Evolutionary conservation across 1,139 yeast genomes (phyloP).

Genomic region (Protomyces lactucae-debilis): DNA sequence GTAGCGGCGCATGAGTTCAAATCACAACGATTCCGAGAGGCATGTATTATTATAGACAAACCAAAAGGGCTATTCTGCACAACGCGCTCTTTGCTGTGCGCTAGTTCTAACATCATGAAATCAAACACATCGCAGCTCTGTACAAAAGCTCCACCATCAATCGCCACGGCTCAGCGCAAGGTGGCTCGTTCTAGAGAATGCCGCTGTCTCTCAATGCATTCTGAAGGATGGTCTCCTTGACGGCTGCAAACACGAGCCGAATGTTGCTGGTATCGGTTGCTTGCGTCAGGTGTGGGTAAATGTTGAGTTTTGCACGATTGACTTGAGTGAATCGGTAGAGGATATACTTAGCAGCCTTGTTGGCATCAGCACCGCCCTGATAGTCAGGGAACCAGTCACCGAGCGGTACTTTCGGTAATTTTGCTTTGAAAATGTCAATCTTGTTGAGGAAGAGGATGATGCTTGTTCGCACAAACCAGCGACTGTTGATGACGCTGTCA

Average conservation of each 20-base stretch:
- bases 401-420: constrained; percentile 60
- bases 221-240: constrained; percentile 83
- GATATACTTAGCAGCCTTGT: constrained; percentile 62
- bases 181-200: constrained; percentile 37
- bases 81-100: too few species aligned
- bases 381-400: constrained; percentile 67
- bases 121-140: too few species aligned
- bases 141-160: too few species aligned
- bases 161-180: too few species aligned
- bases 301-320: constrained; percentile 54
- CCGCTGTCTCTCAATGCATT: constrained; percentile 81
- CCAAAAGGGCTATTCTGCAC: too few species aligned
- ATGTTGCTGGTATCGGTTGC: constrained; percentile 75
- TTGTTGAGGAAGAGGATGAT: constrained; percentile 85
- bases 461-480: constrained; percentile 81
- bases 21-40: too few species aligned
- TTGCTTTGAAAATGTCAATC: constrained; percentile 71
- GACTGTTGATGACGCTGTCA: constrained; percentile 76
- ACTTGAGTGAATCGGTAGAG: constrained; percentile 55
- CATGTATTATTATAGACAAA: too few species aligned
- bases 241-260: constrained; percentile 57
- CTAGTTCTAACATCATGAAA: too few species aligned
- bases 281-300: constrained; percentile 87
- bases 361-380: constrained; percentile 46
- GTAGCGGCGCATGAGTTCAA: too few species aligned